These are phyloP conservation scores for Alnus rubra DNA, from an alignment of 306 rosid genomes.

Conservation along the genomic window DNA sequence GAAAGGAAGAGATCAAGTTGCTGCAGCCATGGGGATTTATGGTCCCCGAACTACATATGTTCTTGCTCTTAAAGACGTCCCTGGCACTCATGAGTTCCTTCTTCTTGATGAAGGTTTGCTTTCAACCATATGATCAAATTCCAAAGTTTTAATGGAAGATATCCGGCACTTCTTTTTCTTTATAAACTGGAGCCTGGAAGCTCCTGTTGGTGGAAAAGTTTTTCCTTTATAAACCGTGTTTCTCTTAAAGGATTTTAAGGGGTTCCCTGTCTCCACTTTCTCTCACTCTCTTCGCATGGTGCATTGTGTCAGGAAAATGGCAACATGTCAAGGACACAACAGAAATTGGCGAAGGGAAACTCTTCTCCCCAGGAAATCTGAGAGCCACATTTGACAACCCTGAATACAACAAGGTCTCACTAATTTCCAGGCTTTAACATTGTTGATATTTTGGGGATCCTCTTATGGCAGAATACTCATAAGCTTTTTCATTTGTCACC, in stretches of 20 bases:
- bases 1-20: conserved; percentile 89
- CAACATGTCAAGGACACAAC: conserved; percentile 96
- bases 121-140: neutral
- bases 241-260: neutral
- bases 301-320: conserved; percentile 80
- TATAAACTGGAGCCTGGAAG: neutral
- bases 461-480: conserved; percentile 10
- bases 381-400: conserved; percentile 96
- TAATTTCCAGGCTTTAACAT: neutral
- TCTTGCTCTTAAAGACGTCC: conserved; percentile 74
- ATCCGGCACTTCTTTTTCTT: neutral
- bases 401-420: conserved; percentile 69
- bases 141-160: neutral
- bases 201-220: neutral
- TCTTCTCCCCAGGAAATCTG: conserved; percentile 97
- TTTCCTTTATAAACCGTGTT: neutral
- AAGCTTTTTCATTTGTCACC: conserved; percentile 23
- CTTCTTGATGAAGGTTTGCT: conserved; percentile 88
- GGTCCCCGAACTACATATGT: conserved; percentile 99
- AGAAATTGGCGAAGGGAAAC: conserved; percentile 90
- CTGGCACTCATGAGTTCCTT: conserved; percentile 97
- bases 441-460: neutral
- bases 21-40: conserved; percentile 97
- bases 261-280: too few relatives aligned
- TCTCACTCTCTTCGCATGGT: conserved; percentile 7